Evolutionary conservation across 768 basidiomycete genomes (phyloP).

Genomic region (Fomitopsis serialis): DNA sequence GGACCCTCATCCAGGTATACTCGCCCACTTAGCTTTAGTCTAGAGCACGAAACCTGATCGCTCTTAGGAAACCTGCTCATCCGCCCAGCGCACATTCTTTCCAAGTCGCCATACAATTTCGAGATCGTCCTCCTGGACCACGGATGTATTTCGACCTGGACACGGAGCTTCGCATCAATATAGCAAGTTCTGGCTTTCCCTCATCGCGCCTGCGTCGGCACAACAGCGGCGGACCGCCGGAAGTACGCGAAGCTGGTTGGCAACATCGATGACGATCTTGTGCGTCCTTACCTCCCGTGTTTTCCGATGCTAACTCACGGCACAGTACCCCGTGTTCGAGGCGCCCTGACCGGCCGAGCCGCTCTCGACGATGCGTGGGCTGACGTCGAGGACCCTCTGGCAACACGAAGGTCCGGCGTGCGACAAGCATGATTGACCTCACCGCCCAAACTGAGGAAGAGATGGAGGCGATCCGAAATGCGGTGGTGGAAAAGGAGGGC

Average conservation of each 20-base stretch:
- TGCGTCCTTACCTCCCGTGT: slow-evolving; percentile 28
- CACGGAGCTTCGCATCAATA: slow-evolving; percentile 76
- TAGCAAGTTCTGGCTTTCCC: slow-evolving; percentile 84
- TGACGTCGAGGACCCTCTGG: slow-evolving; percentile 30
- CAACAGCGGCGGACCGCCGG: slow-evolving; percentile 60
- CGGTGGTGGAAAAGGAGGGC: slow-evolving; percentile 80
- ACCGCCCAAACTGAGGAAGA: slow-evolving; percentile 69
- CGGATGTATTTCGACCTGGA: slow-evolving; percentile 92
- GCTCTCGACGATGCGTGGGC: slow-evolving; percentile 62
- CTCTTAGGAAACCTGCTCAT: slow-evolving; percentile 82
- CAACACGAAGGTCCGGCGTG: slow-evolving; percentile 45
- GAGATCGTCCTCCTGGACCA: slow-evolving; percentile 95
- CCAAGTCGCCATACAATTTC: slow-evolving; percentile 87
- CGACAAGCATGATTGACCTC: slow-evolving; percentile 74
- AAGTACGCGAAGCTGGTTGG: slow-evolving; percentile 90
- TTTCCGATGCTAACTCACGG: too few species aligned
- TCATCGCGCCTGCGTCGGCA: slow-evolving; percentile 68
- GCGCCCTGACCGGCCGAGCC: slow-evolving; percentile 90
- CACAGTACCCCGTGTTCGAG: slow-evolving; percentile 89
- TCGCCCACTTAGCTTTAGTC: not conserved
- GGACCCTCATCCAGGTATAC: slow-evolving; percentile 74
- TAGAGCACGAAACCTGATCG: not conserved
- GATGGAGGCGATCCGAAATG: slow-evolving; percentile 74
- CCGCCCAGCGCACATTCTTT: slow-evolving; percentile 55
- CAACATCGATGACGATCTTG: slow-evolving; percentile 83